Conservation (phyloP, 306 rosid species). For the Senna siamea region DNA sequence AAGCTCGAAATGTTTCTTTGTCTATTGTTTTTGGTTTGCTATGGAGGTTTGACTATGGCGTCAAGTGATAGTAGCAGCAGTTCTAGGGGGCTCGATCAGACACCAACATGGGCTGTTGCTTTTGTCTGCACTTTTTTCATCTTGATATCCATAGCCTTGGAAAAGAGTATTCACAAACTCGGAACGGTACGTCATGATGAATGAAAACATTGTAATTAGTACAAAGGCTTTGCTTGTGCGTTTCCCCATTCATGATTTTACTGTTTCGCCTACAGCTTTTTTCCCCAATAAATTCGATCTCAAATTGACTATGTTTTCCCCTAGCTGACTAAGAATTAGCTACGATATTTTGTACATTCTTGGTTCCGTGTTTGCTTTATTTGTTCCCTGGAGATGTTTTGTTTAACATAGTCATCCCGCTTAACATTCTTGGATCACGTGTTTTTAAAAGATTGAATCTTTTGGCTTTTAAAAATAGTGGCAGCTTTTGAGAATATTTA, state of each 20-base stretch:
- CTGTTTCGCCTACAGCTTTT: slow-evolving; percentile 1
- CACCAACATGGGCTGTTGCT: slow-evolving; percentile 97
- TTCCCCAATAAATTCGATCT: not conserved
- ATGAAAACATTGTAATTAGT: slow-evolving; percentile 7
- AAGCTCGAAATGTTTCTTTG: slow-evolving; percentile 30
- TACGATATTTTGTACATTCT: not conserved
- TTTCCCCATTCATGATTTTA: slow-evolving; percentile 19
- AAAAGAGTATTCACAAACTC: slow-evolving; percentile 72
- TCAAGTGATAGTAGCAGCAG: slow-evolving; percentile 40
- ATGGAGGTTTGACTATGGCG: slow-evolving; percentile 48
- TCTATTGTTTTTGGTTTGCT: slow-evolving; percentile 33
- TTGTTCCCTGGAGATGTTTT: not conserved
- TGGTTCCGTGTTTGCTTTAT: not conserved
- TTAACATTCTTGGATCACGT: not conserved
- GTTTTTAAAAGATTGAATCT: not conserved
- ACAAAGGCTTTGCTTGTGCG: not conserved
- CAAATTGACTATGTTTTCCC: not conserved
- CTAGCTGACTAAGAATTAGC: not conserved
- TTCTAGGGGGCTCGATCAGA: slow-evolving; percentile 66
- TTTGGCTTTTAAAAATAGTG: slow-evolving; percentile 5
- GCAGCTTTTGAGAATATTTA: not conserved
- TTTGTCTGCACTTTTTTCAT: slow-evolving; percentile 81
- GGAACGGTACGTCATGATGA: slow-evolving; percentile 61
- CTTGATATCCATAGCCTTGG: slow-evolving; percentile 67
- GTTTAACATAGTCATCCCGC: no score